Evolutionary conservation across 2,329 filamentous ascomycete genomes (phyloP).

Genomic region (Ascochyta pisi): DNA sequence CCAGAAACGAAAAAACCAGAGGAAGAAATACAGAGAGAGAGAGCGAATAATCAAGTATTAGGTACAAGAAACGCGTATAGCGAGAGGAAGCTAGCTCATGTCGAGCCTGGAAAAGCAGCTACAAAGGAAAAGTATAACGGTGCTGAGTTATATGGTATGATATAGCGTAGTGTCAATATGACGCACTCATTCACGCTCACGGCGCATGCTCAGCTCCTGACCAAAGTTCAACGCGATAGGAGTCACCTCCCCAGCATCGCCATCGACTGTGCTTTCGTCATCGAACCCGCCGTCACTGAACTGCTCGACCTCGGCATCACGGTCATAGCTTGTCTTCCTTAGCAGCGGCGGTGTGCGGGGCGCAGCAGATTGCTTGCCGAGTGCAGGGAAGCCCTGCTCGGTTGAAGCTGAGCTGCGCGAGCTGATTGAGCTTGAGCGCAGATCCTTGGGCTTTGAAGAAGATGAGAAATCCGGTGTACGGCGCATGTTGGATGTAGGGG

Average conservation of each 20-base stretch:
- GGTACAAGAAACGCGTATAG: slow-evolving; percentile 15
- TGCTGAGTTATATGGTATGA: neutral
- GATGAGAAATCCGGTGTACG: slow-evolving; percentile 61
- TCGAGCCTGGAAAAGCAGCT: slow-evolving; percentile 12
- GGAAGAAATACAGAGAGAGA: neutral
- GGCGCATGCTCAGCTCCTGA: slow-evolving; percentile 28
- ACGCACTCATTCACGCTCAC: slow-evolving; percentile 10
- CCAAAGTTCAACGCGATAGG: slow-evolving; percentile 46
- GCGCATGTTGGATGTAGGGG: slow-evolving; percentile 78
- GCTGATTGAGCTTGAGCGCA: slow-evolving; percentile 37
- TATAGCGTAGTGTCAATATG: neutral
- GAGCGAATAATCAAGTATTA: slow-evolving; percentile 24
- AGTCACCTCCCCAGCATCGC: slow-evolving; percentile 47
- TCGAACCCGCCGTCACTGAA: slow-evolving; percentile 58
- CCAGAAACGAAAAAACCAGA: slow-evolving; percentile 4
- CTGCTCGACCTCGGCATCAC: slow-evolving; percentile 62
- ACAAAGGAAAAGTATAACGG: slow-evolving; percentile 14
- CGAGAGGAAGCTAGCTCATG: slow-evolving; percentile 11
- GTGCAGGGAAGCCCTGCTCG: slow-evolving; percentile 41
- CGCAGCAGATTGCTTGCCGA: slow-evolving; percentile 34
- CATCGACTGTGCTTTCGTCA: slow-evolving; percentile 57
- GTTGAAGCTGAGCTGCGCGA: slow-evolving; percentile 35
- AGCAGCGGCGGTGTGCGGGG: slow-evolving; percentile 62
- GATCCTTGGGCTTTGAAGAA: slow-evolving; percentile 35
- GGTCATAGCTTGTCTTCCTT: slow-evolving; percentile 63